Conservation (phyloP, 768 basidiomycete species). For the Crepidotus variabilis region DNA sequence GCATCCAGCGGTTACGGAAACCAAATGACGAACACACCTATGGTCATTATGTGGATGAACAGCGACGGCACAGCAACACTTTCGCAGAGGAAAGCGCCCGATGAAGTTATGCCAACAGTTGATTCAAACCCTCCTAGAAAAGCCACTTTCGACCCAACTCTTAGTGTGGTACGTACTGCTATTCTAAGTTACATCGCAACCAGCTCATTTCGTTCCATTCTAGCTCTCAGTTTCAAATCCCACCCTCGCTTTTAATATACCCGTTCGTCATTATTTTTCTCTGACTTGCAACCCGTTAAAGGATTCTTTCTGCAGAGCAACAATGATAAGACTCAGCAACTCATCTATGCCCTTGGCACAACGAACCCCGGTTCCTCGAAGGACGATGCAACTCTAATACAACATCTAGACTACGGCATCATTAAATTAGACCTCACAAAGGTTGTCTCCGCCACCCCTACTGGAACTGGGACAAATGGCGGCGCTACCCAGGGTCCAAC, state of each 20-base stretch:
- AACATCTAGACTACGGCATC: constrained; percentile 44
- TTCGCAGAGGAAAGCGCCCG: constrained; percentile 56
- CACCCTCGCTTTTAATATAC: constrained; percentile 47
- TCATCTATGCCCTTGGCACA: constrained; percentile 62
- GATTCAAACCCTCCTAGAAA: constrained; percentile 47
- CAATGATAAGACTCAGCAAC: constrained; percentile 30
- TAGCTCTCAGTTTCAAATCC: constrained; percentile 40
- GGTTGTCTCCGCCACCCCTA: constrained; percentile 21
- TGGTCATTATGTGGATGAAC: constrained; percentile 77
- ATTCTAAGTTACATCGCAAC: neutral
- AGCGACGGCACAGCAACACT: constrained; percentile 57
- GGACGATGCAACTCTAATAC: constrained; percentile 37
- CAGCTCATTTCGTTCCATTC: constrained; percentile 4
- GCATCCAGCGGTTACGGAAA: constrained; percentile 52
- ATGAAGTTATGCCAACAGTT: constrained; percentile 54
- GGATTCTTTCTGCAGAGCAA: constrained; percentile 32
- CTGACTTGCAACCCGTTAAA: neutral
- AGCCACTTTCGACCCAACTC: constrained; percentile 35
- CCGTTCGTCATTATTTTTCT: constrained; percentile 29
- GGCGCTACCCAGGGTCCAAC: neutral
- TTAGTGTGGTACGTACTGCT: constrained; percentile 34
- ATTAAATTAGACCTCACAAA: constrained; percentile 46
- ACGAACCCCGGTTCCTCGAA: constrained; percentile 44
- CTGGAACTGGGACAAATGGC: constrained; percentile 8
- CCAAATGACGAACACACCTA: constrained; percentile 51